Evolutionary conservation across 345 rosid species (phyloP), one percentile per base, ranked within the genome.

Genomic region (Raphanus sativus): DNA sequence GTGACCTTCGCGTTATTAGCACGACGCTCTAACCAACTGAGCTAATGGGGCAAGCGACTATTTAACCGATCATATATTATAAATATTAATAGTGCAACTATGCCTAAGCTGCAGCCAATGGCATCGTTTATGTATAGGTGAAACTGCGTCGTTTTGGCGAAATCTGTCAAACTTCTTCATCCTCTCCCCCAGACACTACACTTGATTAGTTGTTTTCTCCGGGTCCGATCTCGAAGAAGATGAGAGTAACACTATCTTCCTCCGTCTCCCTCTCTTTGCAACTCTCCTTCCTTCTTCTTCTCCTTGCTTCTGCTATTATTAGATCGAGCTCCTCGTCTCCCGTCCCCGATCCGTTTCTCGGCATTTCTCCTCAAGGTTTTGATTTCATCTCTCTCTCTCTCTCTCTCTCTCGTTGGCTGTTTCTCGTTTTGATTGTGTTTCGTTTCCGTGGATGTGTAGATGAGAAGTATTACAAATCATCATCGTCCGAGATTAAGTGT

Each of bases 1-100:
- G 73, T 62, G 87, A 89, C 95, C 93, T 88, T 87, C 89, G 94
- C 92, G 96, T 92, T 86, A 90, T 89, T 90, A 89, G 90, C 91
- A 89, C 90, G 87, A 89, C 94, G 90, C 91, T 92, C 88, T 90
- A 88, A 90, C 98, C 94, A 69, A 36, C 80, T 69, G 76, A 77
- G 76, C 81, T 77, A 65, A 77, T 65, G 55, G 81, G 81, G 62
- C 81, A 3, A 2, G 21, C 21, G 21, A 21, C 2, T 38, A 9
- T 2, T 29, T 42, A 38, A 8, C 45, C 12, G 12, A 38, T 38
- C 8, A 8, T 38, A 38, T 8, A 2, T 38, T 38, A 38, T 10
- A 38, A 9, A 12, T 1, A 7, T 8, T 1, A 10, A 10, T 42
- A 42, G 3, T 10, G 54, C 1, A 45, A 13, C 16, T 45, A 13